Evolutionary conservation across 305 asterid genomes (phyloP), one percentile per base, ranked within the genome.

Genomic region (Petunia hybrid): DNA sequence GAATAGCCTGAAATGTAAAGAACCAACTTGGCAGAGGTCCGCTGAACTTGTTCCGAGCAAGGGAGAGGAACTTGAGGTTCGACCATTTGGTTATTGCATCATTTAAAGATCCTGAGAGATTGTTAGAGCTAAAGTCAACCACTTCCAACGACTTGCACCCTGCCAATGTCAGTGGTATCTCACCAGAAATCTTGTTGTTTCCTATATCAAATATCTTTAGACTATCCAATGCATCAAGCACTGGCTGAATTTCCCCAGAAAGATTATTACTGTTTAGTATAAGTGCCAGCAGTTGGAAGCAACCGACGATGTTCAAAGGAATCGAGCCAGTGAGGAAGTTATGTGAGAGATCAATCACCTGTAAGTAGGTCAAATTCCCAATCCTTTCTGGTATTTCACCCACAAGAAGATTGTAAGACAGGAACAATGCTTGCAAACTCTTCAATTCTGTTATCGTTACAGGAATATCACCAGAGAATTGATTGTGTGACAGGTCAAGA

Each of bases 141-240:
- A 92, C 92, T 80, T 93, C 98, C 84, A 93, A 79, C 2, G 95
- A 93, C 88, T 87, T 93, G 83, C 97, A 93, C 73, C 95, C 95
- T 1, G 98, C 98, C 77, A 93, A 85, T 4, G 98, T 91, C 66
- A 93, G 89, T 2, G 98, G 97, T 56, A 93, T 92, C 85, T 93
- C 97, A 48, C 98, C 94, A 5, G 94, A 91, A 46, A 93, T 92
- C 77, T 62, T 87, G 80, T 91, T 91, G 87, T 87, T 86, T 66
- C 98, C 88, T 36, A 93, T 82, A 73, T 86, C 88, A 85, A 93
- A 86, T 69, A 91, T 84, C 85, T 87, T 90, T 84, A 93, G 83
- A 86, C 97, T 90, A 84, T 93, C 97, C 84, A 93, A 80, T 4
- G 97, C 97, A n/a, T 93, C 97, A 8, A 93, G 92, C 90, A 91